Evolutionary conservation across 208 protist genomes (phyloP).

Genomic region (Zelonia costaricensis): DNA sequence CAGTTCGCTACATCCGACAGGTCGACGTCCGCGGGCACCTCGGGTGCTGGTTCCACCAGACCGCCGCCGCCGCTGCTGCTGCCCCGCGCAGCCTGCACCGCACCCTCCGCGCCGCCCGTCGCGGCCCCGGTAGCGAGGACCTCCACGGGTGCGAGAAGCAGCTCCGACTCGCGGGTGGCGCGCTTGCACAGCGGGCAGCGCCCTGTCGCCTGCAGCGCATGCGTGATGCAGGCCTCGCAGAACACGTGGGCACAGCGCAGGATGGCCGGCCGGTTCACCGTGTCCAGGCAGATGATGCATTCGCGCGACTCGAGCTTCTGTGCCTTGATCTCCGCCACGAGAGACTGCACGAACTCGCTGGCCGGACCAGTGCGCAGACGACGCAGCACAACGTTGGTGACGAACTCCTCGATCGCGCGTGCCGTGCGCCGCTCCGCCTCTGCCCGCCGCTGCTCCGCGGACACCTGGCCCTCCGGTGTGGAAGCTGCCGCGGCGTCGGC

Average conservation of each 20-base stretch:
- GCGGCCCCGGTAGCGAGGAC: too few relatives aligned
- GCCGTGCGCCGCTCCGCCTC: conserved; percentile 13
- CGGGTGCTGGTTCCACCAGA: neutral
- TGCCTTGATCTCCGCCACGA: conserved; percentile 41
- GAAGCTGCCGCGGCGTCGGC: neutral
- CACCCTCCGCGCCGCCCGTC: neutral
- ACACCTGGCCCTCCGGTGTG: neutral
- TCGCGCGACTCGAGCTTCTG: conserved; percentile 50
- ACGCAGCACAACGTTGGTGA: conserved; percentile 22
- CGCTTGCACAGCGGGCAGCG: conserved; percentile 67
- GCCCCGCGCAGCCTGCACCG: neutral
- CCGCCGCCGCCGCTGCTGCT: neutral
- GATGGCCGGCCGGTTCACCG: conserved; percentile 51
- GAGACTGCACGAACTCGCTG: conserved; percentile 48
- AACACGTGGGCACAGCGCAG: conserved; percentile 84
- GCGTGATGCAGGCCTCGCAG: conserved; percentile 62
- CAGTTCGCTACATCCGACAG: conserved; percentile 40
- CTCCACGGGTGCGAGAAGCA: conserved; percentile 48
- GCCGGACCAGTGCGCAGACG: conserved; percentile 19
- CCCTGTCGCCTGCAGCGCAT: conserved; percentile 41
- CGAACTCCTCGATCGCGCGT: conserved; percentile 23
- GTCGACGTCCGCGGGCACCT: conserved; percentile 20
- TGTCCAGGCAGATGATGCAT: conserved; percentile 82
- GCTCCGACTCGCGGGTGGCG: conserved; percentile 16
- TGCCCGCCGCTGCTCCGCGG: conserved; percentile 1